A percentile compares a stretch with the other conserved stretches of the same genome.
These are phyloP conservation scores for Talaromyces sp. DNA, from an alignment of 2,329 filamentous ascomycete species.

Conservation along the genomic window DNA sequence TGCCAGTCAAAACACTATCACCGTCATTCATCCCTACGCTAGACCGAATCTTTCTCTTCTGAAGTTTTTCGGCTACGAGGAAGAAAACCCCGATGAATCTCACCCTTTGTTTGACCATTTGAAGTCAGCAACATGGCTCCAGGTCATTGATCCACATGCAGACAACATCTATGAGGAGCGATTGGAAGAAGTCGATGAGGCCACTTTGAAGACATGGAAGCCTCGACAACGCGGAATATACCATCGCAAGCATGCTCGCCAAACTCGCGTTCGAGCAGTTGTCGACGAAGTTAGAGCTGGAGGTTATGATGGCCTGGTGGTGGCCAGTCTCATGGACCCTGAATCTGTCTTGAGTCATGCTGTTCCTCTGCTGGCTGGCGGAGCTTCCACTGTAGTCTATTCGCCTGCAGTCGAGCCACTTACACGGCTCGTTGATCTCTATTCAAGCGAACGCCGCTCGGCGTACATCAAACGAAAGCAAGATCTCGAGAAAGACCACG, in stretches of 20 bases:
- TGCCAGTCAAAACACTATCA: conserved; percentile 53
- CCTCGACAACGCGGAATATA: conserved; percentile 76
- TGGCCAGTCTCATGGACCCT: conserved; percentile 78
- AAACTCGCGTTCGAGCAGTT: conserved; percentile 64
- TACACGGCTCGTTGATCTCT: conserved; percentile 71
- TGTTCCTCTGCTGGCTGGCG: conserved; percentile 75
- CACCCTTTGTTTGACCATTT: conserved; percentile 82
- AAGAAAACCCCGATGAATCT: conserved; percentile 53
- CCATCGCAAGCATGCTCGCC: conserved; percentile 81
- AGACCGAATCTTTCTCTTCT: conserved; percentile 81
- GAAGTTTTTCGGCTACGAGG: conserved; percentile 83
- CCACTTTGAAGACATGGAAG: conserved; percentile 66
- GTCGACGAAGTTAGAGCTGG: conserved; percentile 70
- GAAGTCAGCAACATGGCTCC: conserved; percentile 83
- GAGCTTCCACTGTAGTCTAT: conserved; percentile 81
- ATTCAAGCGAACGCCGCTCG: conserved; percentile 70
- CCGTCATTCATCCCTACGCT: conserved; percentile 58
- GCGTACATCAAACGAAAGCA: conserved; percentile 54
- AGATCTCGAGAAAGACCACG: conserved; percentile 17
- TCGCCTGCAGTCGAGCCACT: conserved; percentile 74
- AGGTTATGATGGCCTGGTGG: conserved; percentile 74
- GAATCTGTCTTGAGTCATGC: conserved; percentile 66
- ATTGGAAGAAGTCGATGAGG: conserved; percentile 54
- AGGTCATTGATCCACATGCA: conserved; percentile 69
- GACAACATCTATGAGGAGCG: conserved; percentile 68